These are phyloP conservation scores for Cryptococcus sp. DNA, from an alignment of 1,284 basidiomycete genomes.

Conservation along the genomic window DNA sequence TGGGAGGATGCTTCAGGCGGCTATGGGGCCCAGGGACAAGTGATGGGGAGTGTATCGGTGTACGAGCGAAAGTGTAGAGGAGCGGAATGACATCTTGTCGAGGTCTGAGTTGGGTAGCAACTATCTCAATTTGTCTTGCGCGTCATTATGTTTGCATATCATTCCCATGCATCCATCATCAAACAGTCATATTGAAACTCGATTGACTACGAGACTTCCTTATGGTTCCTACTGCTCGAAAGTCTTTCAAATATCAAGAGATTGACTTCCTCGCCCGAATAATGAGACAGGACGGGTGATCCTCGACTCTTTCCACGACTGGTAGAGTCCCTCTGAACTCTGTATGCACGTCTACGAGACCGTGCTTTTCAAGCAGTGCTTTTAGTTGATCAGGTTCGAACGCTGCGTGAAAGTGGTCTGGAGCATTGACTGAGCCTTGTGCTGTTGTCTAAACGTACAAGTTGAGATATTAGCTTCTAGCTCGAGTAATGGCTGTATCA, in stretches of 20 bases:
- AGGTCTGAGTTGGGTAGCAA: no score
- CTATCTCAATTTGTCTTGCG: no score
- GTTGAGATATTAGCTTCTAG: not conserved
- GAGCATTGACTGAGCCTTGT: constrained; percentile 29
- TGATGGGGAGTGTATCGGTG: not conserved
- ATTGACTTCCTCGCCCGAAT: constrained; percentile 21
- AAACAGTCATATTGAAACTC: no score
- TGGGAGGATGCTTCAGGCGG: constrained; percentile 16
- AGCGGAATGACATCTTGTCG: no score
- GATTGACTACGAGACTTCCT: no score
- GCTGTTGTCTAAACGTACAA: constrained; percentile 4
- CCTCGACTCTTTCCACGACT: constrained; percentile 17
- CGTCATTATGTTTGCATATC: no score
- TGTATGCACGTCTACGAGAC: constrained; percentile 27
- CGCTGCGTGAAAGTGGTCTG: constrained; percentile 26
- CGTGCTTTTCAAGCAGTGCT: constrained; percentile 23
- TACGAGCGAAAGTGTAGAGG: not conserved
- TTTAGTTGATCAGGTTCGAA: constrained; percentile 21
- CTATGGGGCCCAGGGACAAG: constrained; percentile 16
- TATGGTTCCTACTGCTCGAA: no score
- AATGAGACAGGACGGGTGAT: constrained; percentile 23
- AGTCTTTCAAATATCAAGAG: no score
- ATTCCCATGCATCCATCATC: no score
- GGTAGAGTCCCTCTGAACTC: constrained; percentile 30
- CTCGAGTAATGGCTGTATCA: not conserved